Conservation (phyloP, 1,284 basidiomycete species). For the Cutaneotrichosporon dermatis region DNA sequence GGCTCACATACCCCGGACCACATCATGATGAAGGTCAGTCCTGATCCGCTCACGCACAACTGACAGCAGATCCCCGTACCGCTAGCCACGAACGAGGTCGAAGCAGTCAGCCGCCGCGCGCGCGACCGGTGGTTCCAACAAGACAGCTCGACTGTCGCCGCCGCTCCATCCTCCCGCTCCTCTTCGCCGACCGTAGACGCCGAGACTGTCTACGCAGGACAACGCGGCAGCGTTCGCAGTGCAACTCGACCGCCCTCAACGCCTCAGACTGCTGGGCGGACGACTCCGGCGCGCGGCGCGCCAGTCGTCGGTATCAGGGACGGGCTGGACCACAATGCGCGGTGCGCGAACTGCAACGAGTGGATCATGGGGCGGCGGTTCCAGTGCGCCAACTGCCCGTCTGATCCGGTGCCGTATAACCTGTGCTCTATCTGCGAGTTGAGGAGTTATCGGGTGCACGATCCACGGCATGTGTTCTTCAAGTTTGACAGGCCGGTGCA, state of each 20-base stretch:
- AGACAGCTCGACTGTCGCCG: conserved; percentile 57
- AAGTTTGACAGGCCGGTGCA: conserved; percentile 74
- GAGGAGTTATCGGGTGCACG: conserved; percentile 69
- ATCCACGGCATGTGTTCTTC: conserved; percentile 79
- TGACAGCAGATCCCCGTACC: conserved; percentile 70
- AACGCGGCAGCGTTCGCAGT: background rate
- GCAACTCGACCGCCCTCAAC: background rate
- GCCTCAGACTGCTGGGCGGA: background rate
- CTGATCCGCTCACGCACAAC: background rate
- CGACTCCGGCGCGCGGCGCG: background rate
- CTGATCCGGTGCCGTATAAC: conserved; percentile 43
- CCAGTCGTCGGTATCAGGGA: conserved; percentile 20
- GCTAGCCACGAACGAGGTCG: conserved; percentile 66
- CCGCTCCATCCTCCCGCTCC: conserved; percentile 27
- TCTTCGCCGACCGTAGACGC: conserved; percentile 44
- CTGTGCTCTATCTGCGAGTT: conserved; percentile 72
- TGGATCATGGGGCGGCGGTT: conserved; percentile 48
- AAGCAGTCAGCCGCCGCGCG: conserved; percentile 67
- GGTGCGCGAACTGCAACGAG: conserved; percentile 42
- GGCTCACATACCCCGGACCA: conserved; percentile 54
- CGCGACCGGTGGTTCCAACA: conserved; percentile 69
- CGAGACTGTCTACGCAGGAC: conserved; percentile 41
- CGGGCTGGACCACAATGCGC: conserved; percentile 39
- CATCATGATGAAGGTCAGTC: conserved; percentile 79
- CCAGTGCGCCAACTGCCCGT: conserved; percentile 50